Conservation (phyloP, 257 asterid genomes). For the Solanum tarapatanum region DNA sequence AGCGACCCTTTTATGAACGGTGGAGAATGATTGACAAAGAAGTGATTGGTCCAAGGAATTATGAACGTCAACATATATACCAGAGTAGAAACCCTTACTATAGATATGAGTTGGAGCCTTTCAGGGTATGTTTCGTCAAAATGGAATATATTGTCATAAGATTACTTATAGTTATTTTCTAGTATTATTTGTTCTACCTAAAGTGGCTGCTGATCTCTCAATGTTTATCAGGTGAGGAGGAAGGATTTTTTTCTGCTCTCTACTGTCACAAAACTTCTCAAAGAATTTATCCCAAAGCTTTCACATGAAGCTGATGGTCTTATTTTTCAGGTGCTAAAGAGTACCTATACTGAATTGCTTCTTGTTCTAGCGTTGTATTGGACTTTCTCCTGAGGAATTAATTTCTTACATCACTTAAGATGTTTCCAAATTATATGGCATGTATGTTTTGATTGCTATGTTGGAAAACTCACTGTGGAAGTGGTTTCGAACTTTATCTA, state of each 20-base stretch:
- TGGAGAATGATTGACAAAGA: constrained; percentile 97
- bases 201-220: constrained; percentile 17
- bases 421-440: not conserved
- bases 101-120: constrained; percentile 89
- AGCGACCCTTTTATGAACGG: constrained; percentile 86
- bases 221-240: constrained; percentile 73
- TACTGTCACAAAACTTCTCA: constrained; percentile 73
- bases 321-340: constrained; percentile 72
- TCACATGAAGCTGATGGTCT: constrained; percentile 98
- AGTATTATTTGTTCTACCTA: not conserved
- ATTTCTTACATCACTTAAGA: not conserved
- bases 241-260: constrained; percentile 97
- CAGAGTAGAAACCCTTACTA: constrained; percentile 63
- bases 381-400: not conserved
- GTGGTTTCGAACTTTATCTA: not conserved
- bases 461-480: not conserved
- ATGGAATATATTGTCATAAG: not conserved
- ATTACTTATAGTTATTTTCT: not conserved
- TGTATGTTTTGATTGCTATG: not conserved
- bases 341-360: not conserved
- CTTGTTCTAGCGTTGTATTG: not conserved
- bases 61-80: constrained; percentile 47
- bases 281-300: constrained; percentile 84
- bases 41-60: constrained; percentile 79
- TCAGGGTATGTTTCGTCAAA: constrained; percentile 50